Percentiles rank a stretch among this genome's conserved stretches.
Conservation (phyloP, 495 filamentous ascomycete genomes). For the Hypomontagnella monticulosa region DNA sequence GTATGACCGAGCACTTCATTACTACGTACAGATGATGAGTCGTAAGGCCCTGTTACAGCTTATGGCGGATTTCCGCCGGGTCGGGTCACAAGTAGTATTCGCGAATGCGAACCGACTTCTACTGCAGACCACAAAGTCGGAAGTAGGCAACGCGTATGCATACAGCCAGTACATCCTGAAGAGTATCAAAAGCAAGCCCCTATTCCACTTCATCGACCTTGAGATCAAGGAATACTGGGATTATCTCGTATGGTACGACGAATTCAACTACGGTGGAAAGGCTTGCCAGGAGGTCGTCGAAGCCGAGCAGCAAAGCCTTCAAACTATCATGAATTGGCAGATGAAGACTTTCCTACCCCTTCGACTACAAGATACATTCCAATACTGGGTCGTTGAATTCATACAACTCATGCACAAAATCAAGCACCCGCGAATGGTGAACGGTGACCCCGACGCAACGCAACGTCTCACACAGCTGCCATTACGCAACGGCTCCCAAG, state of each 20-base stretch:
- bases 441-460: constrained; percentile 61
- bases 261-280: constrained; percentile 97
- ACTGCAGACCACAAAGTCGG: constrained; percentile 94
- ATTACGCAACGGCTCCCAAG: constrained; percentile 62
- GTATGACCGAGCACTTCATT: constrained; percentile 94
- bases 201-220: constrained; percentile 97
- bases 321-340: constrained; percentile 98
- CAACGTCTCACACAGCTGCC: constrained; percentile 84
- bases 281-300: constrained; percentile 86
- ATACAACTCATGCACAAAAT: constrained; percentile 91
- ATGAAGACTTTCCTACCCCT: constrained; percentile 85
- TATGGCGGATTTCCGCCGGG: constrained; percentile 95
- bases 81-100: constrained; percentile 93
- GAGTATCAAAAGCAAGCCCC: constrained; percentile 90
- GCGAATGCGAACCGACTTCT: constrained; percentile 89
- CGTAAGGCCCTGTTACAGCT: constrained; percentile 95
- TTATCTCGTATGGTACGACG: constrained; percentile 99
- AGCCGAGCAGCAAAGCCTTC: constrained; percentile 81
- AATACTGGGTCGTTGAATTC: constrained; percentile 93
- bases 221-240: constrained; percentile 99
- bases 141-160: constrained; percentile 96
- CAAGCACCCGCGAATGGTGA: constrained; percentile 69
- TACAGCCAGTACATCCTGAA: constrained; percentile 98
- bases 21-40: constrained; percentile 98
- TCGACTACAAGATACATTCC: constrained; percentile 83